phyloP scores from a whole-genome alignment of 2,329 filamentous ascomycete species.

The Metarhizium humberi region DNA sequence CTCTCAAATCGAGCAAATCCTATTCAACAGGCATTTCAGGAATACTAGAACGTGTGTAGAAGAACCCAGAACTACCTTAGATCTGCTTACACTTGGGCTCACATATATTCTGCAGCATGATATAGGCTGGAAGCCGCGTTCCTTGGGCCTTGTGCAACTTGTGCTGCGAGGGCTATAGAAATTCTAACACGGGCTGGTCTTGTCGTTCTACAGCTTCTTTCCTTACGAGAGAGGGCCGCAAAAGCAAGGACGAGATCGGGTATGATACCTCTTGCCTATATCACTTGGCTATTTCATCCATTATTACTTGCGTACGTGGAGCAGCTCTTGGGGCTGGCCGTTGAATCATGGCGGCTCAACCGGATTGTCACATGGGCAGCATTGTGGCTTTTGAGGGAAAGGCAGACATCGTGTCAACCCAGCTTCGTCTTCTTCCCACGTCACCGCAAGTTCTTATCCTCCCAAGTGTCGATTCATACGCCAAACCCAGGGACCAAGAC shows the following conservation, averaged over 20 bases:
- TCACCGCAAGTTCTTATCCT: conserved; percentile 50
- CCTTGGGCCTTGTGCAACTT: neutral
- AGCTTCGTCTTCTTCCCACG: conserved; percentile 49
- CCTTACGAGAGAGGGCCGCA: no score
- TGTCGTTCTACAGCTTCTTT: no score
- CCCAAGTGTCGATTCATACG: conserved; percentile 23
- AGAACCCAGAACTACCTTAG: neutral
- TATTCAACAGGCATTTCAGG: no score
- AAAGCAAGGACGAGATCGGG: neutral
- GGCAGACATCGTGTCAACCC: conserved; percentile 43
- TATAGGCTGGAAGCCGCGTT: neutral
- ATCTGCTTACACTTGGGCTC: neutral
- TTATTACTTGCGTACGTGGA: neutral
- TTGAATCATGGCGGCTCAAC: conserved; percentile 15
- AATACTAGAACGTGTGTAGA: no score
- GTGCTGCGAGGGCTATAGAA: neutral
- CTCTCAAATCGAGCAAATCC: neutral
- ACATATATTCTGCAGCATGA: neutral
- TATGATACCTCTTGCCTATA: neutral
- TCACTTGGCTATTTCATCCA: no score
- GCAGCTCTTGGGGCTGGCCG: neutral
- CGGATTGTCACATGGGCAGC: conserved; percentile 28
- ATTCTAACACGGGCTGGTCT: no score
- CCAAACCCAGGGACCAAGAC: conserved; percentile 1
- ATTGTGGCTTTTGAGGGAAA: conserved; percentile 54